Percentiles rank a stretch among this genome's conserved stretches.
Conservation (phyloP, 805 yeast genomes). For the Soucietia sequanensis region DNA sequence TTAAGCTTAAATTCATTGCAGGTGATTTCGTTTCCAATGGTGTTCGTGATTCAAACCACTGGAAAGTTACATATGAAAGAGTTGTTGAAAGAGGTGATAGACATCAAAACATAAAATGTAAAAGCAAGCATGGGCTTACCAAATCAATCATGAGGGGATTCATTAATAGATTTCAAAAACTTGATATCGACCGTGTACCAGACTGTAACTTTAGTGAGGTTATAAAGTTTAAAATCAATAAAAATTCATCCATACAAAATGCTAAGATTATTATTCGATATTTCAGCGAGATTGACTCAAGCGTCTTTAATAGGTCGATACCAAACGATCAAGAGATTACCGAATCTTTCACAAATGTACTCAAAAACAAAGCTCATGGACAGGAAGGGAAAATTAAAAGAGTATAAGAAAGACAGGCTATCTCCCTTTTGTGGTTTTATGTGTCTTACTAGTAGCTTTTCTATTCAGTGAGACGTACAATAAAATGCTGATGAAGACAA, state of each 20-base stretch:
- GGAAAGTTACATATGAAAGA: slow-evolving; percentile 56
- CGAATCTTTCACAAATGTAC: no score
- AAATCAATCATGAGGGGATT: slow-evolving; percentile 72
- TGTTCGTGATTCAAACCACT: slow-evolving; percentile 32
- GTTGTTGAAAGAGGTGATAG: slow-evolving; percentile 75
- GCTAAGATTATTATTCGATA: no score
- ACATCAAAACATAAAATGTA: slow-evolving; percentile 76
- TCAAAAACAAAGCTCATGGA: no score
- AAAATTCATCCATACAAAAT: slow-evolving; percentile 45
- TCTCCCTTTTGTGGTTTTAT: no score
- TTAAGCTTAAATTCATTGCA: slow-evolving; percentile 58
- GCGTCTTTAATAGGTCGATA: no score
- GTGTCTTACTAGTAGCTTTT: no score
- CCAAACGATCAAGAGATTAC: no score
- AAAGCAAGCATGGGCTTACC: slow-evolving; percentile 49
- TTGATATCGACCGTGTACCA: slow-evolving; percentile 47
- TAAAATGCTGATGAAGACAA: no score
- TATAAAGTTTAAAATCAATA: slow-evolving; percentile 51
- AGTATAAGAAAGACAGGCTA: no score
- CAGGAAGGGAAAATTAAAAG: no score
- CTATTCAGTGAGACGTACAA: no score
- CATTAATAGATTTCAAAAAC: slow-evolving; percentile 63
- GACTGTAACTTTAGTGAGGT: slow-evolving; percentile 67
- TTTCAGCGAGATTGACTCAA: no score
- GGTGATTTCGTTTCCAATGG: slow-evolving; percentile 56